Conservation (phyloP, 2,329 filamentous ascomycete genomes). For the Trichophyton schoenleinii region DNA sequence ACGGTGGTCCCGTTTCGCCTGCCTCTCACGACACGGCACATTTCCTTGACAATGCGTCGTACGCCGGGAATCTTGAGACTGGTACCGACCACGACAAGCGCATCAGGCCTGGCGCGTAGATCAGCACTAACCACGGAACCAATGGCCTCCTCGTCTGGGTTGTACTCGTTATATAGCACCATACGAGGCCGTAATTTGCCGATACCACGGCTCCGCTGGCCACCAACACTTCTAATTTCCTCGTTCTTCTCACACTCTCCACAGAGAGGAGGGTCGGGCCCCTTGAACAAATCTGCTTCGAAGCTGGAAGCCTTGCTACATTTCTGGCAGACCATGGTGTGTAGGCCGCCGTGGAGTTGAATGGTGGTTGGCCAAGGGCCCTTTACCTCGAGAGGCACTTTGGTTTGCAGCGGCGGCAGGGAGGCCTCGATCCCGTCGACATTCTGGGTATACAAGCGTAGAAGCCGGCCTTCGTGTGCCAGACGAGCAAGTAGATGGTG, state of each 20-base stretch:
- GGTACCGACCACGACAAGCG: conserved; percentile 87
- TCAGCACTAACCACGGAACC: conserved; percentile 81
- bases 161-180: conserved; percentile 93
- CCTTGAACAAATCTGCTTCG: conserved; percentile 65
- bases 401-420: conserved; percentile 65
- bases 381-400: conserved; percentile 68
- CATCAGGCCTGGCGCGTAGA: conserved; percentile 72
- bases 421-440: conserved; percentile 89
- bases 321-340: conserved; percentile 95
- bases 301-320: conserved; percentile 68
- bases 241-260: conserved; percentile 62
- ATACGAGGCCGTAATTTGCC: conserved; percentile 82
- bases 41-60: conserved; percentile 73
- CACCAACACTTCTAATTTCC: conserved; percentile 59
- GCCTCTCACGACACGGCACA: conserved; percentile 76
- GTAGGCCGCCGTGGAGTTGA: conserved; percentile 83
- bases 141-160: conserved; percentile 92
- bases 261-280: conserved; percentile 72
- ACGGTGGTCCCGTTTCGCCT: conserved; percentile 68
- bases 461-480: conserved; percentile 69
- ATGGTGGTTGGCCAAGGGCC: conserved; percentile 88
- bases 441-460: conserved; percentile 92
- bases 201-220: conserved; percentile 86
- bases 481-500: conserved; percentile 88
- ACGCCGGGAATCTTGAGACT: conserved; percentile 92